Evolutionary conservation across 75 land plant genomes (phyloP), one percentile per base, ranked within the genome.

Genomic region (Sequoia sempervirens): DNA sequence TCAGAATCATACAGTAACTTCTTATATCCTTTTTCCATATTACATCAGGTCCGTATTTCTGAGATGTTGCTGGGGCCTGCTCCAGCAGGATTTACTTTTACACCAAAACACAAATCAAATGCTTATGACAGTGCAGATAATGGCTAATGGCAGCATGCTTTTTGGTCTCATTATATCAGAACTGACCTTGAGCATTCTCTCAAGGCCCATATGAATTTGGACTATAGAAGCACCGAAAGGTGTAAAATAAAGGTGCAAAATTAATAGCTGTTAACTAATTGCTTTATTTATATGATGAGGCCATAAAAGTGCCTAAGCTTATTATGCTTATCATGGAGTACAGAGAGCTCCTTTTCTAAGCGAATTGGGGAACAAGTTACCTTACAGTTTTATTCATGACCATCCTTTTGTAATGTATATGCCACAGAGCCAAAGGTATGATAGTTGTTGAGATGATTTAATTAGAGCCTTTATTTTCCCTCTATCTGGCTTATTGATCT

Each of bases 101-200:
- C 98, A 47, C 99, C 99, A 46, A 97, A 93, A 86, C 99, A 98
- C 86, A 98, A 98, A 86, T 98, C 99, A 0, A 98, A 96, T 91
- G 96, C 99, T 5, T 98, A 98, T 84, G 99, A 98, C 82, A 90
- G 90, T 78, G 92, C 98, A 41, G 98, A 98, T 83, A 98, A 98
- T 89, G 99, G 99, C 36, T 98, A 74, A 96, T 83, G 73, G 41
- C 40, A 78, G 20, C 41, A n/a, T n/a, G 14, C 47, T 78, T n/a
- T 32, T 41, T 11, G 32, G 26, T 26, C 18, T 43, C 32, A 78
- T n/a, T n/a, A n/a, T 8, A 43, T 45, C 41, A 43, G 46, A 78
- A 5, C 23, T n/a, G 15, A 26, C 20, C n/a, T n/a, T 38, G 79
- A 75, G 40, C 41, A 37, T 75, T 4, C 79, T 38, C 7, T 75